phyloP scores from a whole-genome alignment of 768 basidiomycete genomes.

The Boletus sensibilis region DNA sequence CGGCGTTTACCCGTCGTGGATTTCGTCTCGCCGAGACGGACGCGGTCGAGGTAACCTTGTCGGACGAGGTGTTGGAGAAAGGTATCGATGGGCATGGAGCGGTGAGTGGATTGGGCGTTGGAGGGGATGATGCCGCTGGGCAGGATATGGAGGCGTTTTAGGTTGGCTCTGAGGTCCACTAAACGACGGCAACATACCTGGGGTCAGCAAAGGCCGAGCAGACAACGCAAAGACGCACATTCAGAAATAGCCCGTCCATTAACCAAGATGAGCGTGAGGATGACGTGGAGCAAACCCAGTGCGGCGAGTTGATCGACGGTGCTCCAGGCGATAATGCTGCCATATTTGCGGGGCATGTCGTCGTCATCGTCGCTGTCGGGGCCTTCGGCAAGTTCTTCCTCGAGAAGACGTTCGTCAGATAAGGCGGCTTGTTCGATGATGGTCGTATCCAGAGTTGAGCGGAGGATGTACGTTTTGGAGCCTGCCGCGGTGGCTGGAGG shows the following conservation, averaged over 20 bases:
- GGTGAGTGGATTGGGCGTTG: conserved; percentile 49
- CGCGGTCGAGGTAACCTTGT: conserved; percentile 78
- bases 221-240: conserved; percentile 41
- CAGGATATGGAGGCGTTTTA: conserved; percentile 68
- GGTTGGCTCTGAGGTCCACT: conserved; percentile 72
- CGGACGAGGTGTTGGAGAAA: conserved; percentile 63
- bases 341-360: conserved; percentile 50
- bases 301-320: conserved; percentile 62
- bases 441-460: conserved; percentile 62
- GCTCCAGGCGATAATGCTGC: conserved; percentile 75
- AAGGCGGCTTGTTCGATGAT: conserved; percentile 63
- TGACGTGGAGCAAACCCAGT: conserved; percentile 74
- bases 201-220: background rate
- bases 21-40: conserved; percentile 50
- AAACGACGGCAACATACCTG: background rate
- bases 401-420: conserved; percentile 42
- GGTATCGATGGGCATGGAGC: conserved; percentile 55
- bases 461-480: conserved; percentile 81
- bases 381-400: conserved; percentile 52
- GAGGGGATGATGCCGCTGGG: conserved; percentile 49
- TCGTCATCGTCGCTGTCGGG: conserved; percentile 48
- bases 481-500: conserved; percentile 47
- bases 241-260: conserved; percentile 74
- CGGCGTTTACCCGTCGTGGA: conserved; percentile 51
- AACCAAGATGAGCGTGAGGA: conserved; percentile 83